These are phyloP conservation scores for Ehretia macrophylla DNA, from an alignment of 257 asterid species.

Conservation along the genomic window DNA sequence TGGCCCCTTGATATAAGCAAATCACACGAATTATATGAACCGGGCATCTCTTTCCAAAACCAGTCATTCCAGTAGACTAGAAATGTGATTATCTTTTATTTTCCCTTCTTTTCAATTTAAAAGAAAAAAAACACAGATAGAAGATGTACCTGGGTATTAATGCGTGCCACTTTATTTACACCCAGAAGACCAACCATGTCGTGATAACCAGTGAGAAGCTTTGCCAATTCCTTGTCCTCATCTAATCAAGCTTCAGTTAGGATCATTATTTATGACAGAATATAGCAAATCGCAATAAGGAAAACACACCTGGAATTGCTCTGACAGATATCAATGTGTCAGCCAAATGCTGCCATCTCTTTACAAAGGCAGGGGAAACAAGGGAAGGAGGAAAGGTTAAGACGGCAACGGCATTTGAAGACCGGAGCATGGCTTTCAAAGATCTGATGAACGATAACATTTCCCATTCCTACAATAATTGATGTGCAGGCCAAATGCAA, in stretches of 20 bases:
- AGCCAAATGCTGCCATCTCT: constrained; percentile 93
- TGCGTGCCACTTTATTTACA: constrained; percentile 85
- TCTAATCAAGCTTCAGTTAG: constrained; percentile 43
- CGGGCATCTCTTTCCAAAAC: no score
- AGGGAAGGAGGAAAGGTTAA: constrained; percentile 82
- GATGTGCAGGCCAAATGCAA: no score
- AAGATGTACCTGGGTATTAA: constrained; percentile 71
- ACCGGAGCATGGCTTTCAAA: constrained; percentile 59
- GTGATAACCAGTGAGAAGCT: constrained; percentile 91
- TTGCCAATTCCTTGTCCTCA: constrained; percentile 91
- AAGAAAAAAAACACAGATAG: background rate
- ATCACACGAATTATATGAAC: no score
- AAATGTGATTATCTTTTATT: no score
- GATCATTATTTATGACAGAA: constrained; percentile 2
- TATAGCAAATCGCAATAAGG: background rate
- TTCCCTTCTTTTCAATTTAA: no score
- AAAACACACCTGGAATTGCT: constrained; percentile 72
- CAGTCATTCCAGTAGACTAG: no score
- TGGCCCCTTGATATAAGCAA: no score
- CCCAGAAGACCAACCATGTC: constrained; percentile 96
- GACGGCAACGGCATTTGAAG: constrained; percentile 84
- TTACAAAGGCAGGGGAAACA: constrained; percentile 59
- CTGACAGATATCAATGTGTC: constrained; percentile 81
- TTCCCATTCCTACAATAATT: constrained; percentile 66
- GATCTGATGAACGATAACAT: constrained; percentile 77